Evolutionary conservation across 768 basidiomycete species (phyloP).

Genomic region (Erythrobasidium yunnanense): DNA sequence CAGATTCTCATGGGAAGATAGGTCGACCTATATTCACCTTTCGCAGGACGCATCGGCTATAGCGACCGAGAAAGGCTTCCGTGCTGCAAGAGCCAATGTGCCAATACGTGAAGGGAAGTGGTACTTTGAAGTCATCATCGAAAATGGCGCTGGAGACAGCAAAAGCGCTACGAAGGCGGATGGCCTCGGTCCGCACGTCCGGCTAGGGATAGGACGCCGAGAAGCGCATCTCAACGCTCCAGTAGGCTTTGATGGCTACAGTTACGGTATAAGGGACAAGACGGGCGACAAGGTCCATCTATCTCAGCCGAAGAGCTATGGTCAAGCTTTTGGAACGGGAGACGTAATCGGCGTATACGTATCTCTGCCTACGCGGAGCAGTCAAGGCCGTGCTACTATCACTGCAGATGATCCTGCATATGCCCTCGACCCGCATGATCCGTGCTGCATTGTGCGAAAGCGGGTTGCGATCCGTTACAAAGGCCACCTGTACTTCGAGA

Average conservation of each 20-base stretch:
- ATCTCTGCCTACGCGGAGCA: conserved; percentile 59
- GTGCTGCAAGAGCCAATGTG: conserved; percentile 79
- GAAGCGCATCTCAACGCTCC: conserved; percentile 91
- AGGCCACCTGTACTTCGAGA: conserved; percentile 94
- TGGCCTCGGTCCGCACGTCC: conserved; percentile 49
- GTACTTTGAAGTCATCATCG: conserved; percentile 83
- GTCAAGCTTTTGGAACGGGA: conserved; percentile 59
- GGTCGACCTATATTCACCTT: conserved; percentile 66
- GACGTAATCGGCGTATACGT: conserved; percentile 92
- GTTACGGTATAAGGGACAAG: conserved; percentile 81
- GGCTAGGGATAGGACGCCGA: conserved; percentile 81
- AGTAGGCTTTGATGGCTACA: conserved; percentile 84
- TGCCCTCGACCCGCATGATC: conserved; percentile 55
- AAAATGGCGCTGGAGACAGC: conserved; percentile 47
- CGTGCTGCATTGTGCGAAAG: conserved; percentile 71
- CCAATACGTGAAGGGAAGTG: conserved; percentile 79
- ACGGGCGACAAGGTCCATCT: conserved; percentile 81
- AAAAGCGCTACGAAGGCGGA: conserved; percentile 2
- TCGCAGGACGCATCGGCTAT: conserved; percentile 66
- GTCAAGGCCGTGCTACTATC: conserved; percentile 45
- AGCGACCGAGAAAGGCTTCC: conserved; percentile 74
- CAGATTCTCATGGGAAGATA: conserved; percentile 82
- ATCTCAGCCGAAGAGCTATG: conserved; percentile 70
- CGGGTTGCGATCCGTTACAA: conserved; percentile 90
- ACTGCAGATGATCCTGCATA: conserved; percentile 9